Evolutionary conservation across 2,329 filamentous ascomycete species (phyloP), one percentile per base, ranked within the genome.

Genomic region (Xylariaceae sp.): DNA sequence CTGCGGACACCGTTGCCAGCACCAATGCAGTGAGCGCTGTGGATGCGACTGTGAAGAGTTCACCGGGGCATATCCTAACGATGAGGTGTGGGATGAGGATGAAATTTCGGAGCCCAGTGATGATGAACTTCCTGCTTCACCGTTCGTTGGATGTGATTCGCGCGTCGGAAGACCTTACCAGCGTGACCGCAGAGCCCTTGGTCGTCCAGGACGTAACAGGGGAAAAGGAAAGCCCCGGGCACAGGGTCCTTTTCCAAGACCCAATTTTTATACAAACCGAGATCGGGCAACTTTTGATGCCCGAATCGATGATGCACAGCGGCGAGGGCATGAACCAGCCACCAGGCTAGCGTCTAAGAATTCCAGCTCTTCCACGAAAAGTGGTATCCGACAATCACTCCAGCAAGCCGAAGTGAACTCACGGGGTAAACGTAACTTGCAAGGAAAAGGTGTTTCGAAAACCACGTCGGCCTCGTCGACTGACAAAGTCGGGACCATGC

Each of bases 1-100:
- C 1, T 73, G 71, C 44, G 62, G 65, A 4, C 70, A 73, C 53
- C 57, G 45, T 18, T 73, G 71, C 53, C 56, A 65, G 50, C 58
- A 59, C n/a, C 6, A 61, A n/a, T 73, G 71, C 11, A 70, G 70
- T 15, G 61, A 69, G 10, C 41, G 49, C 1, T 73, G 71, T 53
- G 8, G 41, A 0, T 73, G 71, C 34, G 60, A n/a, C 13, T 71
- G 69, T 49, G 37, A 59, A 34, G 62, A 41, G 0, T 71, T 69
- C 34, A 67, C 65, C 1, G 67, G 68, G 3, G 69, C 68, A 9
- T 71, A 66, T 54, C 55, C 67, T 4, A 55, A 61, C n/a, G 68
- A 70, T 18, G 66, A 68, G 17, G 53, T 53, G 7, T 58, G 61
- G 59, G 50, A 61, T 15, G 58, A 57, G 4, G 37, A 59, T 34